Evolutionary conservation across 352 stramenopile genomes (phyloP).

Genomic region (Detonula confervacea): DNA sequence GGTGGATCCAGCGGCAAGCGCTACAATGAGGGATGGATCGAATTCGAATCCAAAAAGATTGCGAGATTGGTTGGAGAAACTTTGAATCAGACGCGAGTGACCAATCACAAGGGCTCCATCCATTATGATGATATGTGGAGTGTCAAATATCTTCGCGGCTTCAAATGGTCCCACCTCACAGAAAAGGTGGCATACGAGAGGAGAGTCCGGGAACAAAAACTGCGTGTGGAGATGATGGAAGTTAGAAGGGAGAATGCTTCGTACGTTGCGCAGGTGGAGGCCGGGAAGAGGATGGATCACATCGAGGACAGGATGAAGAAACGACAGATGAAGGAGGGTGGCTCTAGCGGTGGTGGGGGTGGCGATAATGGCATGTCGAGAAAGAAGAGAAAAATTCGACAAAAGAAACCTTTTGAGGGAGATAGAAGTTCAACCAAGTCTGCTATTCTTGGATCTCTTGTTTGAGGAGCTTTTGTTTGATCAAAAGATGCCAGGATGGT

Average conservation of each 20-base stretch:
- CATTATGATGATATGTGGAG: constrained; percentile 99
- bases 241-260: constrained; percentile 81
- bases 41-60: constrained; percentile 97
- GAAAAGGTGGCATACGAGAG: constrained; percentile 95
- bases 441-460: constrained; percentile 50
- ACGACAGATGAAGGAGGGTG: constrained; percentile 42
- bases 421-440: constrained; percentile 23
- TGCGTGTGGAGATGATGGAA: constrained; percentile 88
- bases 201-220: constrained; percentile 85
- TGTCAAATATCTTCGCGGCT: constrained; percentile 98
- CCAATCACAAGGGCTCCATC: constrained; percentile 90
- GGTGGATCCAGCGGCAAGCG: constrained; percentile 90
- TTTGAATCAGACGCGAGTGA: constrained; percentile 91
- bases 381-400: constrained; percentile 38
- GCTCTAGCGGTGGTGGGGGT: not conserved
- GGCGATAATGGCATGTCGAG: constrained; percentile 11
- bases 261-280: constrained; percentile 83
- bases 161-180: constrained; percentile 98
- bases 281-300: constrained; percentile 79
- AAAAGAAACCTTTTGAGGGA: constrained; percentile 53
- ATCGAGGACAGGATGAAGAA: constrained; percentile 82
- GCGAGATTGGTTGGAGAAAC: constrained; percentile 92
- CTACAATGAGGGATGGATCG: constrained; percentile 98
- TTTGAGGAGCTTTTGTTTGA: constrained; percentile 16
- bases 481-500: too few relatives aligned